These are phyloP conservation scores for Penicillium daleae DNA, from an alignment of 495 filamentous ascomycete genomes.

Conservation along the genomic window DNA sequence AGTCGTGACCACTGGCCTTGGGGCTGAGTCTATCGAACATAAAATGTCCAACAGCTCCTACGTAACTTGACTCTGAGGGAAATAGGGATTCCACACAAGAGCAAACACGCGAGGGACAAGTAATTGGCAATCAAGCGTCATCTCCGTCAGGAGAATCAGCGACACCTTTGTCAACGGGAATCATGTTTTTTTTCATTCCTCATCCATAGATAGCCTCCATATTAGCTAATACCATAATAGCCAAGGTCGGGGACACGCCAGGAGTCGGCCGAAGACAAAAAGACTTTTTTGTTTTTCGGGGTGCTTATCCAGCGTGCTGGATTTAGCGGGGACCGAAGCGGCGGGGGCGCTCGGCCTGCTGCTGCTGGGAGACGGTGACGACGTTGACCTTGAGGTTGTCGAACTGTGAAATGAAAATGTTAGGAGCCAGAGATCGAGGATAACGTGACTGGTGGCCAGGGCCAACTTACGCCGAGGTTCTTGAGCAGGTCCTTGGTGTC, in stretches of 20 bases:
- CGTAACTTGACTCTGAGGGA: constrained; percentile 21
- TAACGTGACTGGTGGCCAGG: background rate
- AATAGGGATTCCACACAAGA: constrained; percentile 12
- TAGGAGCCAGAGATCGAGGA: background rate
- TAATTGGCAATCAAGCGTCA: constrained; percentile 92
- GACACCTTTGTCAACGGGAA: constrained; percentile 77
- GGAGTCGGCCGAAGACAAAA: constrained; percentile 41
- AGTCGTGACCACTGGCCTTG: constrained; percentile 19
- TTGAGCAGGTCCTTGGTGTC: constrained; percentile 99
- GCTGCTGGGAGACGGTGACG: constrained; percentile 84
- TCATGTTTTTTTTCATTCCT: constrained; percentile 65
- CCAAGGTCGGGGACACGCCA: constrained; percentile 35
- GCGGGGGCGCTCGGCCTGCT: constrained; percentile 74
- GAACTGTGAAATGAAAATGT: constrained; percentile 64
- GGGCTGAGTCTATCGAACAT: constrained; percentile 13
- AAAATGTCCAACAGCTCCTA: constrained; percentile 25
- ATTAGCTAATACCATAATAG: constrained; percentile 40
- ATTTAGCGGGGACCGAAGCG: constrained; percentile 60
- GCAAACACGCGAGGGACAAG: constrained; percentile 41
- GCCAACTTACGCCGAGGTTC: constrained; percentile 86
- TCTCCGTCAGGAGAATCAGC: constrained; percentile 73
- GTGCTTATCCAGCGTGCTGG: constrained; percentile 22
- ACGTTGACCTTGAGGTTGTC: constrained; percentile 96
- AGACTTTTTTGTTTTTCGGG: constrained; percentile 31
- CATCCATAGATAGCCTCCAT: constrained; percentile 42